Conservation (phyloP, 306 rosid genomes). For the Myrica gale region DNA sequence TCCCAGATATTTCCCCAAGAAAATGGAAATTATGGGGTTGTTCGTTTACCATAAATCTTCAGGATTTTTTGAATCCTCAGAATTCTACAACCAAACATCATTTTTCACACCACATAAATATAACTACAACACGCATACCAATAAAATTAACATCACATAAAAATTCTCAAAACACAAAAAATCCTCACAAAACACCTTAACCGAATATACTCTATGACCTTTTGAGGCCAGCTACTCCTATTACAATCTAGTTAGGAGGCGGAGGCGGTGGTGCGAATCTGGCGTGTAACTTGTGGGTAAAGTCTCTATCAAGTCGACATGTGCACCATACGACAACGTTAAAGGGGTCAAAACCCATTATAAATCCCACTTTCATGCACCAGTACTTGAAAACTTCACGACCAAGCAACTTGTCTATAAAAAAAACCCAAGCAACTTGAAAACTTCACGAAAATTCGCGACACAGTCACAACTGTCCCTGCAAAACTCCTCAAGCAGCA, state of each 20-base stretch:
- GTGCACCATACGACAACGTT: background rate
- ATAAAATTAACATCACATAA: too few relatives aligned
- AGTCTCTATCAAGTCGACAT: background rate
- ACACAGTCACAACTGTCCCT: background rate
- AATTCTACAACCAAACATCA: too few relatives aligned
- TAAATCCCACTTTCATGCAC: slow-evolving; percentile 42
- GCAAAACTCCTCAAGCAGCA: background rate
- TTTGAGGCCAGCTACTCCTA: slow-evolving; percentile 2
- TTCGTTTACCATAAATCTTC: too few relatives aligned
- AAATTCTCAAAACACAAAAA: too few relatives aligned
- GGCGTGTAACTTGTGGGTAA: slow-evolving; percentile 13
- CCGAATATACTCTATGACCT: too few relatives aligned
- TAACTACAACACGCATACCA: too few relatives aligned
- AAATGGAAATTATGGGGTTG: background rate
- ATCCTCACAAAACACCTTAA: too few relatives aligned
- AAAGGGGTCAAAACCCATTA: slow-evolving; percentile 34
- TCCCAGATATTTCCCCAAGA: too few relatives aligned
- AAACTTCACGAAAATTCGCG: slow-evolving; percentile 18
- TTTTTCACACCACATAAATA: too few relatives aligned
- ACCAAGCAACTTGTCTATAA: too few relatives aligned
- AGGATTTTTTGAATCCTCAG: too few relatives aligned
- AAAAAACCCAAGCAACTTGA: too few relatives aligned
- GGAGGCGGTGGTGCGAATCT: slow-evolving; percentile 45
- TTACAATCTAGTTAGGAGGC: slow-evolving; percentile 19
- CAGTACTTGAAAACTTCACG: slow-evolving; percentile 26